Evolutionary conservation across 805 yeast species (phyloP).

Genomic region (Candida silvicultrix): DNA sequence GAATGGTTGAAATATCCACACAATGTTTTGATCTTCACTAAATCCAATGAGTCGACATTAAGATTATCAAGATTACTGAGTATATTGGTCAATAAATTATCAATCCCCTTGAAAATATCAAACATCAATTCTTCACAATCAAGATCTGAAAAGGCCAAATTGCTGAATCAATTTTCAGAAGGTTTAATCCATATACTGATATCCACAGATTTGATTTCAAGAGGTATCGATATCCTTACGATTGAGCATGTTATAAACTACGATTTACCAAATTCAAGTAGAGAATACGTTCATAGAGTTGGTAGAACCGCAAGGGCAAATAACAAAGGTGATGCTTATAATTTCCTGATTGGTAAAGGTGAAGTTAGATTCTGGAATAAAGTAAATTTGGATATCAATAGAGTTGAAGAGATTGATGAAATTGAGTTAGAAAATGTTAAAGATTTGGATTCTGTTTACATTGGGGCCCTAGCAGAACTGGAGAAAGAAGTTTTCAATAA

Average conservation of each 20-base stretch:
- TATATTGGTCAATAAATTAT: conserved; percentile 29
- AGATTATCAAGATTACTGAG: conserved; percentile 60
- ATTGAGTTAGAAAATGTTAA: conserved; percentile 18
- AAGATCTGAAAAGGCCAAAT: conserved; percentile 43
- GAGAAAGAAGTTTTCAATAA: conserved; percentile 33
- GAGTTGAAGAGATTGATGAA: conserved; percentile 33
- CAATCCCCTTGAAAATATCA: conserved; percentile 21
- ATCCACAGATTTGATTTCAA: conserved; percentile 90
- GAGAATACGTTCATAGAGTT: conserved; percentile 92
- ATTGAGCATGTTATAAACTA: conserved; percentile 79
- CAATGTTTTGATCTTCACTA: conserved; percentile 56
- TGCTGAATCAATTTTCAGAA: conserved; percentile 52
- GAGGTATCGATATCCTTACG: conserved; percentile 81
- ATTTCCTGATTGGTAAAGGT: conserved; percentile 68
- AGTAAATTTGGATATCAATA: conserved; percentile 45
- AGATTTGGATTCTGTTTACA: conserved; percentile 32
- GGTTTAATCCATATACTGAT: conserved; percentile 50
- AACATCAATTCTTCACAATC: conserved; percentile 58
- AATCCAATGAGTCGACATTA: conserved; percentile 83
- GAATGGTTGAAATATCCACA: conserved; percentile 22
- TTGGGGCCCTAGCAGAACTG: conserved; percentile 35
- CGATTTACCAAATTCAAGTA: conserved; percentile 80
- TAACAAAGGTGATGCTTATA: conserved; percentile 67
- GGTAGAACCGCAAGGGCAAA: conserved; percentile 98
- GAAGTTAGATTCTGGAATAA: conserved; percentile 62